Conservation (phyloP, 768 basidiomycete genomes). For the Tremella mesenterica region DNA sequence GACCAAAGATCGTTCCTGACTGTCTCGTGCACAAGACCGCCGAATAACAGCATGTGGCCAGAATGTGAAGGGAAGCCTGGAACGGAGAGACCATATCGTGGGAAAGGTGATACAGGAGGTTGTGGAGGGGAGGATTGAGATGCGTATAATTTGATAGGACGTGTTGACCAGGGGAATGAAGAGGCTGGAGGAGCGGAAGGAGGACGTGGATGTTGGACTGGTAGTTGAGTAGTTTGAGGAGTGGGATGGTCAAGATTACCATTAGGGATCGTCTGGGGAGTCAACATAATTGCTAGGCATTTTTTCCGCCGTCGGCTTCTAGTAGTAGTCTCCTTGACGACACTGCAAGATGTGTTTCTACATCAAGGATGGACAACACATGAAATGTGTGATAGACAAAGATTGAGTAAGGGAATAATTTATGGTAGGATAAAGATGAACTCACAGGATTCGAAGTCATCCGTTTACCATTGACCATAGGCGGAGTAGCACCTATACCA, state of each 20-base stretch:
- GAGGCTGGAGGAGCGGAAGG: constrained; percentile 13
- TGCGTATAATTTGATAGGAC: constrained; percentile 19
- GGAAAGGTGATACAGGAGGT: constrained; percentile 61
- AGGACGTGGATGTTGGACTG: constrained; percentile 1
- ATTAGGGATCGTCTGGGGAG: background rate
- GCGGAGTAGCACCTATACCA: background rate
- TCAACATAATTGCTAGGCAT: background rate
- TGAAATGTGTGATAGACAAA: background rate
- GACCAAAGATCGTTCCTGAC: constrained; percentile 88
- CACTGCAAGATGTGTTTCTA: background rate
- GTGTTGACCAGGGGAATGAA: constrained; percentile 33
- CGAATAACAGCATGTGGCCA: constrained; percentile 93
- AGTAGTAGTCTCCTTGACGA: too few species aligned
- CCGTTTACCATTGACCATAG: constrained; percentile 16
- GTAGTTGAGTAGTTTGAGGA: background rate
- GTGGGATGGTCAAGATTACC: background rate
- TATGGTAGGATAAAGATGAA: background rate
- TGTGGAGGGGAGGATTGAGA: constrained; percentile 50
- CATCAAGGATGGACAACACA: background rate
- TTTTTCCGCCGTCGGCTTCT: too few species aligned
- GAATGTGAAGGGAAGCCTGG: constrained; percentile 49
- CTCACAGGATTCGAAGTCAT: constrained; percentile 30
- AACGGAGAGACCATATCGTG: constrained; percentile 89
- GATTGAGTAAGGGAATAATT: too few species aligned
- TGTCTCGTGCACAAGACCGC: constrained; percentile 83